Evolutionary conservation across 176 grass and related monocot species (phyloP).

Genomic region (Canna indica): DNA sequence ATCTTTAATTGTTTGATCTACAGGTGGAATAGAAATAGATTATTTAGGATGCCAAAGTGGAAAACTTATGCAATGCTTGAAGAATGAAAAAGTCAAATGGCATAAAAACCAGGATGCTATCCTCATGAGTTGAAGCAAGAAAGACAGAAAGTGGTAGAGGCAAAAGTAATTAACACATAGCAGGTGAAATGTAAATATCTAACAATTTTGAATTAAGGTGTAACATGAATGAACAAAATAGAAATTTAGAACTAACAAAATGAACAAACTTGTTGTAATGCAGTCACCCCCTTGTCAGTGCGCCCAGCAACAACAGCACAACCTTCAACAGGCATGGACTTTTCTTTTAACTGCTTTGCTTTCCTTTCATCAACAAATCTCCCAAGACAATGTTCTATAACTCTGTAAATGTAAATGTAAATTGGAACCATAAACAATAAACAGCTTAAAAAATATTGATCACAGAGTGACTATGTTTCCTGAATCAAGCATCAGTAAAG

Average conservation of each 20-base stretch:
- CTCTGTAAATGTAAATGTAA: slow-evolving; percentile 31
- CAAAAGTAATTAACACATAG: background rate
- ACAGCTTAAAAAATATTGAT: background rate
- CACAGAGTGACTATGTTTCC: background rate
- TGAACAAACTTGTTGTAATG: slow-evolving; percentile 99
- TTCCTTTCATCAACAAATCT: slow-evolving; percentile 90
- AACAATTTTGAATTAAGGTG: too few relatives aligned
- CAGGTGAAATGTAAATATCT: background rate
- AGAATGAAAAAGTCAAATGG: background rate
- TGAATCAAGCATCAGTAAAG: background rate
- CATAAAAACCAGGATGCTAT: background rate
- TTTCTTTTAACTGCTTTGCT: slow-evolving; percentile 63
- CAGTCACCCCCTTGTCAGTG: slow-evolving; percentile 95
- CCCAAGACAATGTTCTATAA: slow-evolving; percentile 63
- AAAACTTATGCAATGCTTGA: background rate
- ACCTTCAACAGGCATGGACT: slow-evolving; percentile 80
- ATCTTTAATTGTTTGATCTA: background rate
- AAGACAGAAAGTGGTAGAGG: background rate
- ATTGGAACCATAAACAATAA: slow-evolving; percentile 4
- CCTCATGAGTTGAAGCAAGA: background rate
- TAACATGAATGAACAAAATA: slow-evolving; percentile 3
- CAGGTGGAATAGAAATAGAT: background rate
- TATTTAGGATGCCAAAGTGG: background rate
- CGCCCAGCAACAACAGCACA: slow-evolving; percentile 64
- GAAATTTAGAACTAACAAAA: slow-evolving; percentile 78